Conservation (phyloP, 2,329 filamentous ascomycete genomes). For the Colletotrichum scovillei region DNA sequence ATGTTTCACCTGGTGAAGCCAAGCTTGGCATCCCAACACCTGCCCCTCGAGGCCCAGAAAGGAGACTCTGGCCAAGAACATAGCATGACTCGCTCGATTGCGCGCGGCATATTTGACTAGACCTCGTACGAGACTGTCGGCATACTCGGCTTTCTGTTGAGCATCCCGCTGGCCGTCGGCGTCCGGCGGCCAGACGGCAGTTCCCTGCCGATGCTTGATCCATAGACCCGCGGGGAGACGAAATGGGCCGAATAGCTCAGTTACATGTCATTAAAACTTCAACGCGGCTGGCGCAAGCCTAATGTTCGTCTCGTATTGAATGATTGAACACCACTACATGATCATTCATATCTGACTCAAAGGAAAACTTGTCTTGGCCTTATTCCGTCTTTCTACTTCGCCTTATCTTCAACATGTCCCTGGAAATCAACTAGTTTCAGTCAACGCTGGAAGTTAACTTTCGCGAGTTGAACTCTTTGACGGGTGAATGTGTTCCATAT, state of each 20-base stretch:
- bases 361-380: too few species aligned
- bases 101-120: accelerated
- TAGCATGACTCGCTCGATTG: background rate
- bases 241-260: too few species aligned
- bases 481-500: too few species aligned
- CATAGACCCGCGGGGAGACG: too few species aligned
- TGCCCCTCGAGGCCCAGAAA: background rate
- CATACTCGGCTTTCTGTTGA: background rate
- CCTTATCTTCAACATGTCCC: too few species aligned
- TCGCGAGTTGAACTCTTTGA: too few species aligned
- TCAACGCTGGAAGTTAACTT: too few species aligned
- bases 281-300: background rate
- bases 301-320: background rate
- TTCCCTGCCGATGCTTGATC: too few species aligned
- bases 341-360: background rate
- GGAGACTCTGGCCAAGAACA: background rate
- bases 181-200: too few species aligned
- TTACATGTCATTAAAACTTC: background rate
- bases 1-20: background rate
- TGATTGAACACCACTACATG: background rate
- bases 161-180: too few species aligned
- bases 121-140: background rate
- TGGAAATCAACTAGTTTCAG: too few species aligned
- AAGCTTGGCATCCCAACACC: background rate
- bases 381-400: too few species aligned